phyloP scores from a whole-genome alignment of 169 alveolate species.

The Neospora caninum region DNA sequence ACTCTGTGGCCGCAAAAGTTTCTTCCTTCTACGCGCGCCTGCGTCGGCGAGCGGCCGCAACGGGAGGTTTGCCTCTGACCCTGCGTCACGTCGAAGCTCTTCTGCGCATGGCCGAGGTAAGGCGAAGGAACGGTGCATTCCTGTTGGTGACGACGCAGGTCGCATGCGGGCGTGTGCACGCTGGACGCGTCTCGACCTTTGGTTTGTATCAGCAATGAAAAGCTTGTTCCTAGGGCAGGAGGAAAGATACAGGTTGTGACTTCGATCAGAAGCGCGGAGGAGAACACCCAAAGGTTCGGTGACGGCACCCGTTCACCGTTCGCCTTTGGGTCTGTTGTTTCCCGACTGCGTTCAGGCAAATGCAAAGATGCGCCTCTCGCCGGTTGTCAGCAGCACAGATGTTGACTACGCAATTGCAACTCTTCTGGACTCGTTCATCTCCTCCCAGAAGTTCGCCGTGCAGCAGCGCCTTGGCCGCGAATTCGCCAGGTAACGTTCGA shows the following conservation, averaged over 20 bases:
- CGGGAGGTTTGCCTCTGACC: constrained; percentile 67
- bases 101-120: constrained; percentile 96
- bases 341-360: constrained; percentile 96
- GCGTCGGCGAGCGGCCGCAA: constrained; percentile 39
- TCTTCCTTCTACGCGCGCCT: constrained; percentile 55
- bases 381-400: constrained; percentile 93
- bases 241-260: too few relatives aligned
- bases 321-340: constrained; percentile 93
- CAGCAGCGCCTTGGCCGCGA: constrained; percentile 47
- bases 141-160: too few relatives aligned
- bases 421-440: constrained; percentile 83
- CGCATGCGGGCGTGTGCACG: too few relatives aligned
- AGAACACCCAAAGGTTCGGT: too few relatives aligned
- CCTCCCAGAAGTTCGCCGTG: constrained; percentile 62
- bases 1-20: constrained; percentile 28
- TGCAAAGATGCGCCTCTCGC: constrained; percentile 96
- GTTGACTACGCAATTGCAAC: constrained; percentile 97
- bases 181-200: too few relatives aligned
- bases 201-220: too few relatives aligned
- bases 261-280: too few relatives aligned
- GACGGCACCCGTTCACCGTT: not conserved
- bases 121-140: too few relatives aligned
- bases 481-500: constrained; percentile 43
- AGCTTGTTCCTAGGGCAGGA: too few relatives aligned
- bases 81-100: constrained; percentile 97